Evolutionary conservation across 2,329 filamentous ascomycete genomes (phyloP).

Genomic region (Fusarium sp.): DNA sequence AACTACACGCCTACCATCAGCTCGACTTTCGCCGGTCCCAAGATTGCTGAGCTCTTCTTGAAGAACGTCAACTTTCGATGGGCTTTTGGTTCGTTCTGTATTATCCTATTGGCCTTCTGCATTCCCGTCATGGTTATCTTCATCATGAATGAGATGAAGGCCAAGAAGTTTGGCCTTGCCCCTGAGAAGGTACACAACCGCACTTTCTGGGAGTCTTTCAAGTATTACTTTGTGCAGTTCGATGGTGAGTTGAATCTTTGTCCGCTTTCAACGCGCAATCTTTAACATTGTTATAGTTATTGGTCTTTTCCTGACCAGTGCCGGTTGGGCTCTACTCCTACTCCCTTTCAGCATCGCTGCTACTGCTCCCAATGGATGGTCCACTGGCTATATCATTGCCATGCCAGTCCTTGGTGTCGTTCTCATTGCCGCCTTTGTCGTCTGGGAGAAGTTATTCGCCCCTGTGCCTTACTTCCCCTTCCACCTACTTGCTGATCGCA

Average conservation of each 20-base stretch:
- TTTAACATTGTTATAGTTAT: background rate
- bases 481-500: slow-evolving; percentile 22
- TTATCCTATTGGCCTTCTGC: slow-evolving; percentile 65
- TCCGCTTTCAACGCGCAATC: background rate
- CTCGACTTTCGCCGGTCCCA: slow-evolving; percentile 56
- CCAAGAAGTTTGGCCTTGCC: slow-evolving; percentile 5
- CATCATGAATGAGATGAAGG: slow-evolving; percentile 44
- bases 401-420: slow-evolving; percentile 17
- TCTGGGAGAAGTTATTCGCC: slow-evolving; percentile 39
- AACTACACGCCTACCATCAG: slow-evolving; percentile 55
- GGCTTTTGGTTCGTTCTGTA: slow-evolving; percentile 69
- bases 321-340: background rate
- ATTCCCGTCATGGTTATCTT: slow-evolving; percentile 50
- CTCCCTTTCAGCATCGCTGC: slow-evolving; percentile 22
- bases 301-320: slow-evolving; percentile 6
- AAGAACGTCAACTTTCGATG: slow-evolving; percentile 51
- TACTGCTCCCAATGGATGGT: slow-evolving; percentile 19
- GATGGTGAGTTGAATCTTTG: slow-evolving; percentile 1
- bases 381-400: slow-evolving; percentile 19
- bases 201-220: background rate
- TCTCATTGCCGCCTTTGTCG: slow-evolving; percentile 56
- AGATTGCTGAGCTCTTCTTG: slow-evolving; percentile 52
- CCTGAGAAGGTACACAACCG: background rate
- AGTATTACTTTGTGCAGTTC: slow-evolving; percentile 19
- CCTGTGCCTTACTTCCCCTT: slow-evolving; percentile 34